Conservation (phyloP, 2,329 filamentous ascomycete genomes). For the Arthrobotrys conoides region DNA sequence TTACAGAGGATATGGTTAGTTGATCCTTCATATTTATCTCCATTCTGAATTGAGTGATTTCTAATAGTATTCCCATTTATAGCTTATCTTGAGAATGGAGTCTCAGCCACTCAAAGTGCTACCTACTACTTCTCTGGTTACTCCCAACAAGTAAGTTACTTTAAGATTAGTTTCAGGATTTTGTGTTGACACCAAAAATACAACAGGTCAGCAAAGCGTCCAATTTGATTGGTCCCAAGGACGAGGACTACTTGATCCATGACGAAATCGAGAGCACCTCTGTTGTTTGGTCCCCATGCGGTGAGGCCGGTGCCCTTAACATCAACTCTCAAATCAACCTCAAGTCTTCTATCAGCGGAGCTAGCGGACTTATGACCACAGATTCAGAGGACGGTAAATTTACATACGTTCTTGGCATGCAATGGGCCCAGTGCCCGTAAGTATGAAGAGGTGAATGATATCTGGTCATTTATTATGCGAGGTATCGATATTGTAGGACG, state of each 20-base stretch:
- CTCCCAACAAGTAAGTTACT: conserved; percentile 62
- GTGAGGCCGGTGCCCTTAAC: conserved; percentile 70
- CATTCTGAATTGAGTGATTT: background rate
- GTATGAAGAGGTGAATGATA: background rate
- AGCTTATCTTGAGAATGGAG: conserved; percentile 68
- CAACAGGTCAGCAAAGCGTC: conserved; percentile 62
- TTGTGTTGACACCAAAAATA: conserved; percentile 5
- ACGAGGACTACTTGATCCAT: conserved; percentile 68
- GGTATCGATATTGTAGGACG: background rate
- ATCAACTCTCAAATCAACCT: conserved; percentile 72
- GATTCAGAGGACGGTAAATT: conserved; percentile 70
- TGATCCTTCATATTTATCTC: background rate
- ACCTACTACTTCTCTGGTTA: conserved; percentile 72
- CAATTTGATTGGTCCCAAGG: conserved; percentile 68
- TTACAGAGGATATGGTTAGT: conserved; percentile 70
- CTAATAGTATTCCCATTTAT: background rate
- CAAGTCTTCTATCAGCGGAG: conserved; percentile 64
- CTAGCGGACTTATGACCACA: conserved; percentile 68
- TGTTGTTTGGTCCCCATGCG: conserved; percentile 72
- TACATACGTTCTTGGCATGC: conserved; percentile 67
- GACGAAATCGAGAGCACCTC: conserved; percentile 69
- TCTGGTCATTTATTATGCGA: background rate
- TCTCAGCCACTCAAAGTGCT: conserved; percentile 70
- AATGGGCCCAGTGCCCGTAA: conserved; percentile 67
- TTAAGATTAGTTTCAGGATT: conserved; percentile 62